Conservation (phyloP, 2,329 filamentous ascomycete species). For the Domatiomyces catenatus region DNA sequence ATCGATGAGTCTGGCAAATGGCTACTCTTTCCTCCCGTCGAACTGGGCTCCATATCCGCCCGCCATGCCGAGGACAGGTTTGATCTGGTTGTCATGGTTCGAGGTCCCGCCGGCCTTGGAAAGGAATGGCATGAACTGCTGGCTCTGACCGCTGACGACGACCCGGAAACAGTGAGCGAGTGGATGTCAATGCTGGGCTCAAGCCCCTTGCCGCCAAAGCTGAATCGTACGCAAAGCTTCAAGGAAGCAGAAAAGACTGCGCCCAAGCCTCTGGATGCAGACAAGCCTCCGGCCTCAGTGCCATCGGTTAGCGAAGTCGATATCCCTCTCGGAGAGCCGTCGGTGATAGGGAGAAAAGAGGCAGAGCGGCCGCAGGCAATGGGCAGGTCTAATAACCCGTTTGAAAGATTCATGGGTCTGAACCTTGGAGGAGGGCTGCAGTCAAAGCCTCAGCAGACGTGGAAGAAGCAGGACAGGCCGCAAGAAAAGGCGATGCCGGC, state of each 20-base stretch:
- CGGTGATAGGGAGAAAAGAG: conserved; percentile 5
- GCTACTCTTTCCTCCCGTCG: conserved; percentile 84
- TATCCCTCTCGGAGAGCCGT: conserved; percentile 42
- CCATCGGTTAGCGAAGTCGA: conserved; percentile 32
- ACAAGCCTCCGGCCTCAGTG: conserved; percentile 11
- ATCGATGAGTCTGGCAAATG: conserved; percentile 63
- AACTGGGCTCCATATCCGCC: conserved; percentile 57
- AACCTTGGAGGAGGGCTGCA: conserved; percentile 15
- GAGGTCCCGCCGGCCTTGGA: conserved; percentile 47
- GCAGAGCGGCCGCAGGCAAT: conserved; percentile 4
- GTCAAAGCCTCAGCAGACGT: conserved; percentile 6
- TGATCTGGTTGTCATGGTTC: conserved; percentile 75
- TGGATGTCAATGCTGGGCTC: conserved; percentile 78
- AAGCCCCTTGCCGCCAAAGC: conserved; percentile 44
- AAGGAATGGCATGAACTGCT: conserved; percentile 73
- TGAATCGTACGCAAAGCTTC: conserved; percentile 41
- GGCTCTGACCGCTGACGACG: conserved; percentile 59
- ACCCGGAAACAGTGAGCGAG: conserved; percentile 62
- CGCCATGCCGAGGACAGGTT: conserved; percentile 56
- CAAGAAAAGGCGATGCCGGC: conserved; percentile 1
- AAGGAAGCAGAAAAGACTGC: conserved; percentile 28
- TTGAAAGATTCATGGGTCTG: conserved; percentile 7
- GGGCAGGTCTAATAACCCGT: conserved; percentile 1
- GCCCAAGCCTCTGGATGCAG: conserved; percentile 6
- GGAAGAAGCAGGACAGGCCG: conserved; percentile 2